These are phyloP conservation scores for Coffea canephora DNA, from an alignment of 257 asterid species.

Conservation along the genomic window DNA sequence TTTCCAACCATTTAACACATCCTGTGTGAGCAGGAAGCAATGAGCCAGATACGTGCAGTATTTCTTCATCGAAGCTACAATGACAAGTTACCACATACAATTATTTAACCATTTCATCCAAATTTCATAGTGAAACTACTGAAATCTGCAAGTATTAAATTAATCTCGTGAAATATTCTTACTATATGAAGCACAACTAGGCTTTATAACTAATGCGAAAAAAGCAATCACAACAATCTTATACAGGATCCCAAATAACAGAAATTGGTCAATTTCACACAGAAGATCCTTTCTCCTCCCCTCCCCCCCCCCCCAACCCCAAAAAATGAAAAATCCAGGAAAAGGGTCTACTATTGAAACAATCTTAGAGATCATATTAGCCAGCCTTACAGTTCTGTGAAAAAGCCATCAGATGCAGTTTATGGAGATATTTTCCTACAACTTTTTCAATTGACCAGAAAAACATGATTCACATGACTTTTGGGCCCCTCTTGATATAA, in stretches of 20 bases:
- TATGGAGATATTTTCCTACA: neutral
- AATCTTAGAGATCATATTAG: neutral
- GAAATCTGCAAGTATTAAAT: neutral
- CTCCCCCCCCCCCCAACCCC: no score
- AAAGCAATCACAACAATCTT: neutral
- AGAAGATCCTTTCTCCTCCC: neutral
- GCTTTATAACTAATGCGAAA: neutral
- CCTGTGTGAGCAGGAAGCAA: conserved; percentile 58
- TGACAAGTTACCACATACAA: conserved; percentile 4
- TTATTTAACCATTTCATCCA: neutral
- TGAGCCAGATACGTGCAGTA: conserved; percentile 72
- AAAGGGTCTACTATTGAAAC: neutral
- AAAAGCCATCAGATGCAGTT: neutral
- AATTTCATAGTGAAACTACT: neutral
- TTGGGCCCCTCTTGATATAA: no score
- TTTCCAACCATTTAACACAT: conserved; percentile 64
- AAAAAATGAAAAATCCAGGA: no score
- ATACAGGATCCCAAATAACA: neutral
- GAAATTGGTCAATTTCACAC: neutral
- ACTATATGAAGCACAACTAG: neutral
- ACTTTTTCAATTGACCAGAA: no score
- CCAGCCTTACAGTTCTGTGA: neutral
- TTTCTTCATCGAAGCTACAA: conserved; percentile 72
- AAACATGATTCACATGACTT: no score
- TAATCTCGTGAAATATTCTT: neutral